These are phyloP conservation scores for Leccinum sublutescens DNA, from an alignment of 768 basidiomycete species.

Conservation along the genomic window DNA sequence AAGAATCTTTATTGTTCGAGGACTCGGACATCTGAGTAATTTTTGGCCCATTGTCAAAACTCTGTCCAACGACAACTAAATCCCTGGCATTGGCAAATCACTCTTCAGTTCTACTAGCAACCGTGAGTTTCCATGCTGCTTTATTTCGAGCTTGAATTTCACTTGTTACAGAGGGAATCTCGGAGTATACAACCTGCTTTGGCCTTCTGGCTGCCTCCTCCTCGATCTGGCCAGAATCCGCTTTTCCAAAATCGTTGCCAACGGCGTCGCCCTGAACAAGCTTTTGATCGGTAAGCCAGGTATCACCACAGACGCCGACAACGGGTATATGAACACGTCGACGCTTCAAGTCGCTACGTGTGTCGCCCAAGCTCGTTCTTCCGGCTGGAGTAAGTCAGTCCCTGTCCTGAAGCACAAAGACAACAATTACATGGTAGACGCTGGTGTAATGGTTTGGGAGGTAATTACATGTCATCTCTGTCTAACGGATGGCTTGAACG, in stretches of 20 bases:
- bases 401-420: too few species aligned
- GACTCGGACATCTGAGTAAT: too few species aligned
- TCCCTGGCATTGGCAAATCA: background rate
- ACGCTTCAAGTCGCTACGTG: conserved; percentile 49
- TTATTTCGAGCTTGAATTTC: background rate
- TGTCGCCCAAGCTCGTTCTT: conserved; percentile 27
- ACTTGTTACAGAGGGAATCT: conserved; percentile 30
- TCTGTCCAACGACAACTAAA: too few species aligned
- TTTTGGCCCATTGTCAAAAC: too few species aligned
- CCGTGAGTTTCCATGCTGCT: conserved; percentile 4
- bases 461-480: conserved; percentile 9
- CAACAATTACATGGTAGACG: conserved; percentile 27
- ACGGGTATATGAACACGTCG: conserved; percentile 52
- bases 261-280: conserved; percentile 59
- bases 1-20: too few species aligned
- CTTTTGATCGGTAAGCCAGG: conserved; percentile 77
- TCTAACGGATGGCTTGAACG: too few species aligned
- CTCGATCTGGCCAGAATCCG: conserved; percentile 38
- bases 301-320: conserved; percentile 44
- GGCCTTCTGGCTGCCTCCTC: conserved; percentile 41
- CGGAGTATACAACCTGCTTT: conserved; percentile 37
- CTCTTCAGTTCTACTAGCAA: conserved; percentile 13
- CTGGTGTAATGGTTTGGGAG: conserved; percentile 40
- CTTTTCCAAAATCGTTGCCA: conserved; percentile 48
- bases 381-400: conserved; percentile 10